Percentiles rank a stretch among this genome's conserved stretches.
Evolutionary conservation across 768 basidiomycete species (phyloP).

Genomic region (Amanita rimosa): DNA sequence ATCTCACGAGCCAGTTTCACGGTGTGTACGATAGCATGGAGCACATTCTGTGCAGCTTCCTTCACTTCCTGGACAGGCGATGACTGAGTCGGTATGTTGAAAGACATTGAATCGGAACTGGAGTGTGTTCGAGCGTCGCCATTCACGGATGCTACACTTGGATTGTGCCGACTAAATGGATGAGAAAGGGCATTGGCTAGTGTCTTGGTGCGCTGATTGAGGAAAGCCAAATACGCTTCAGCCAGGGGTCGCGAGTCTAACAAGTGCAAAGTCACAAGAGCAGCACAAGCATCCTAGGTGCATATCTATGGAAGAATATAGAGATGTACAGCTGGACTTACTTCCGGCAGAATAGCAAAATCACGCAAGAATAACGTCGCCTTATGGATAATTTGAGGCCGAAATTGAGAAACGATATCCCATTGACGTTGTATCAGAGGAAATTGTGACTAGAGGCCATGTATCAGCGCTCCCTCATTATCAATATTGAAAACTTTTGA

Average conservation of each 20-base stretch:
- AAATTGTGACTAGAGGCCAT: slow-evolving; percentile 56
- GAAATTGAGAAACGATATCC: slow-evolving; percentile 82
- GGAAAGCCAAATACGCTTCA: slow-evolving; percentile 60
- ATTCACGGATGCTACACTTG: slow-evolving; percentile 17
- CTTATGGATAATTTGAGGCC: slow-evolving; percentile 79
- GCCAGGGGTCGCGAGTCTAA: slow-evolving; percentile 74
- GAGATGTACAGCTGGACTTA: slow-evolving; percentile 17
- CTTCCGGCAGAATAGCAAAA: slow-evolving; percentile 37
- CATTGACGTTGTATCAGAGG: slow-evolving; percentile 88
- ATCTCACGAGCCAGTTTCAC: slow-evolving; percentile 43
- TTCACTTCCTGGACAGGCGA: slow-evolving; percentile 38
- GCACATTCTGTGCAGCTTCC: slow-evolving; percentile 35
- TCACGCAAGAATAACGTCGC: slow-evolving; percentile 78
- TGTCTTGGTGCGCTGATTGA: slow-evolving; percentile 59
- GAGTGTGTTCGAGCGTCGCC: slow-evolving; percentile 19
- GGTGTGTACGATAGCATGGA: slow-evolving; percentile 51
- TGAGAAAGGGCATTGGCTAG: slow-evolving; percentile 18
- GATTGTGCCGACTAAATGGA: slow-evolving; percentile 22
- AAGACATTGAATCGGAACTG: slow-evolving; percentile 1
- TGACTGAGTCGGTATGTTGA: slow-evolving; percentile 17
- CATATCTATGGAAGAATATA: slow-evolving; percentile 2
- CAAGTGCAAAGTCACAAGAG: slow-evolving; percentile 76
- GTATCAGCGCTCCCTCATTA: background rate
- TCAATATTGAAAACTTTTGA: background rate
- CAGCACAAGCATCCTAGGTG: slow-evolving; percentile 59